These are phyloP conservation scores for Scenedesmus sp. DNA, from an alignment of 163 green algal genomes.

Conservation along the genomic window DNA sequence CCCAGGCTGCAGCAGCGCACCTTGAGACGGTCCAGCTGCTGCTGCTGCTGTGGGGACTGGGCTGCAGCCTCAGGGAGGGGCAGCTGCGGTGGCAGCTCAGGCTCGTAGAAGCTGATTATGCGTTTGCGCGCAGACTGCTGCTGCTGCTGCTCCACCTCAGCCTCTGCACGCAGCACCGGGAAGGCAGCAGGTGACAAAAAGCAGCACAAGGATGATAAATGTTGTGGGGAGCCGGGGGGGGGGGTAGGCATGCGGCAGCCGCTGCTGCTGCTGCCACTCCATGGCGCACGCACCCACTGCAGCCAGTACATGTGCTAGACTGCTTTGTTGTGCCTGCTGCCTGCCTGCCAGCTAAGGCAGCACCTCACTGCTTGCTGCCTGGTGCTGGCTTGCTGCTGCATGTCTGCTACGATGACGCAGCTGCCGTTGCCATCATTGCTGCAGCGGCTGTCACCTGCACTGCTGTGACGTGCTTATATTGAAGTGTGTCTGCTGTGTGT, in stretches of 20 bases:
- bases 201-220: neutral
- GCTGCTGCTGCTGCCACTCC: neutral
- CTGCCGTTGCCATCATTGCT: neutral
- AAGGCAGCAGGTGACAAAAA: neutral
- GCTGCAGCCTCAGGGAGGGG: neutral
- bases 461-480: neutral
- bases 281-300: too few relatives aligned
- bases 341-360: neutral
- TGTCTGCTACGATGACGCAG: too few relatives aligned
- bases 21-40: constrained; percentile 16
- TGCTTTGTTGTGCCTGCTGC: too few relatives aligned
- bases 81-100: constrained; percentile 4
- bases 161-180: neutral
- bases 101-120: constrained; percentile 45
- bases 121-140: constrained; percentile 16
- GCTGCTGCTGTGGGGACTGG: neutral
- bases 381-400: too few relatives aligned
- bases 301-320: too few relatives aligned
- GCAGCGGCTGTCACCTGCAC: neutral
- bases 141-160: neutral
- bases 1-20: neutral
- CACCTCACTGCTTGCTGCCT: too few relatives aligned
- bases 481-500: neutral
- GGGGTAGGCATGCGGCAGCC: neutral
- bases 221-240: too few relatives aligned